Percentiles rank a stretch among this genome's conserved stretches.
Conservation (phyloP, 352 stramenopile species). For the Globisporangium viniferum region DNA sequence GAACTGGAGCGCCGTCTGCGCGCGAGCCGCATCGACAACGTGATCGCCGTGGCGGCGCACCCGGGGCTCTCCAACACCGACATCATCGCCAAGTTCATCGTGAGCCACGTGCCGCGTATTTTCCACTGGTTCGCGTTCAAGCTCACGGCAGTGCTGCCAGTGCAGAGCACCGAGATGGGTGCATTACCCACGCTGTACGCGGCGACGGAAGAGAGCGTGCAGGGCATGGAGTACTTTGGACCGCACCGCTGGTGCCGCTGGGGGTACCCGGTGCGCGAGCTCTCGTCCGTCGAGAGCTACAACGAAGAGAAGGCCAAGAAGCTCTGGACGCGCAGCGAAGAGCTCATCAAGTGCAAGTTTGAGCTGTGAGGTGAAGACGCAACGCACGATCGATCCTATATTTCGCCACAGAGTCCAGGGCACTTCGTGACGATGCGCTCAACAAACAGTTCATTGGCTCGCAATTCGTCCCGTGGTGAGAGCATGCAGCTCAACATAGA, state of each 20-base stretch:
- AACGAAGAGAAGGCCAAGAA: constrained; percentile 11
- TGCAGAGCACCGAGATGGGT: constrained; percentile 8
- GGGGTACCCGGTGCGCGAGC: constrained; percentile 17
- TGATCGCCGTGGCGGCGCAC: constrained; percentile 37
- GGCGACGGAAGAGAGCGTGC: constrained; percentile 8
- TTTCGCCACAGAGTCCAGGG: background rate
- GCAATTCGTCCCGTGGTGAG: too few relatives aligned
- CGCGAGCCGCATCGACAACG: constrained; percentile 21
- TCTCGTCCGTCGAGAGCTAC: constrained; percentile 16
- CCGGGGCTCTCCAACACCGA: constrained; percentile 35
- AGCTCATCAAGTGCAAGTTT: constrained; percentile 14
- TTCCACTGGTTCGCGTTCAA: constrained; percentile 12
- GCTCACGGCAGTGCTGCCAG: background rate
- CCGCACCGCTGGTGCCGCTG: constrained; percentile 1
- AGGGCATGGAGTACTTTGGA: constrained; percentile 16
- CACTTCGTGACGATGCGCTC: background rate
- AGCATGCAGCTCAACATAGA: too few relatives aligned
- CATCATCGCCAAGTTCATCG: constrained; percentile 36
- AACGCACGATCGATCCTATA: too few relatives aligned
- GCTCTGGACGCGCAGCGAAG: constrained; percentile 18
- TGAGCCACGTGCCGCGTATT: constrained; percentile 19
- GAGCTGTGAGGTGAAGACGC: background rate
- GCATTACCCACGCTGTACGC: constrained; percentile 11
- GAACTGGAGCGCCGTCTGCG: constrained; percentile 41
- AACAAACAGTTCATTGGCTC: too few relatives aligned